These are phyloP conservation scores for Trifolium subterraneum DNA, from an alignment of 306 rosid genomes.

Conservation along the genomic window DNA sequence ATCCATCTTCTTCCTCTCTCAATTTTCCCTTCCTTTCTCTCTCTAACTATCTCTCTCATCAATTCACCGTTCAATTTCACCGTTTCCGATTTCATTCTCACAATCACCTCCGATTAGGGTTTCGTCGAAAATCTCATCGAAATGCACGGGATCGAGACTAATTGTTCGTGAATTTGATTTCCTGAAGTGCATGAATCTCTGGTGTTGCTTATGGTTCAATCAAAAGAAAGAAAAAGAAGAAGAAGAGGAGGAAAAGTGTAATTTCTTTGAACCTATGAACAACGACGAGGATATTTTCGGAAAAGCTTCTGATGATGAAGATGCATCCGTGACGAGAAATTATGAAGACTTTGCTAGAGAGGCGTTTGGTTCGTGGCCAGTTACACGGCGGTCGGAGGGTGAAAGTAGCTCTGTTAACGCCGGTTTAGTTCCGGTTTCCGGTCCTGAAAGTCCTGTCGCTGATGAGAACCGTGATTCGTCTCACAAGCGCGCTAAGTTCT, in stretches of 20 bases:
- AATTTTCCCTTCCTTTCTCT: conserved; percentile 6
- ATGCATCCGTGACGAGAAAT: conserved; percentile 10
- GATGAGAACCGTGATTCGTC: conserved; percentile 65
- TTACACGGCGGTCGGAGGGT: conserved; percentile 51
- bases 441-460: conserved; percentile 34
- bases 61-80: neutral
- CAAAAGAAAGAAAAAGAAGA: conserved; percentile 55
- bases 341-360: conserved; percentile 35
- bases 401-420: conserved; percentile 65
- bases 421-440: conserved; percentile 28
- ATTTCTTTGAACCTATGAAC: conserved; percentile 40
- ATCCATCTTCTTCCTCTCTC: conserved; percentile 1
- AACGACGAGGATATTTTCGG: conserved; percentile 50
- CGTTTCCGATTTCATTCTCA: neutral
- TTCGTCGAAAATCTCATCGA: conserved; percentile 37
- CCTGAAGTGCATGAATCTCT: conserved; percentile 76
- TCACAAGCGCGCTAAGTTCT: conserved; percentile 84
- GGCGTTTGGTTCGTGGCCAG: neutral
- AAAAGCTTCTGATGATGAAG: conserved; percentile 36
- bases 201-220: conserved; percentile 78
- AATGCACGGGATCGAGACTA: conserved; percentile 69
- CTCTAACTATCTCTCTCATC: neutral
- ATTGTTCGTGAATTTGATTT: conserved; percentile 47
- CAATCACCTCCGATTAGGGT: conserved; percentile 56
- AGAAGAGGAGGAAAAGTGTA: conserved; percentile 37